Conservation (phyloP, 2,329 filamentous ascomycete species). For the Alternaria burnsii region DNA sequence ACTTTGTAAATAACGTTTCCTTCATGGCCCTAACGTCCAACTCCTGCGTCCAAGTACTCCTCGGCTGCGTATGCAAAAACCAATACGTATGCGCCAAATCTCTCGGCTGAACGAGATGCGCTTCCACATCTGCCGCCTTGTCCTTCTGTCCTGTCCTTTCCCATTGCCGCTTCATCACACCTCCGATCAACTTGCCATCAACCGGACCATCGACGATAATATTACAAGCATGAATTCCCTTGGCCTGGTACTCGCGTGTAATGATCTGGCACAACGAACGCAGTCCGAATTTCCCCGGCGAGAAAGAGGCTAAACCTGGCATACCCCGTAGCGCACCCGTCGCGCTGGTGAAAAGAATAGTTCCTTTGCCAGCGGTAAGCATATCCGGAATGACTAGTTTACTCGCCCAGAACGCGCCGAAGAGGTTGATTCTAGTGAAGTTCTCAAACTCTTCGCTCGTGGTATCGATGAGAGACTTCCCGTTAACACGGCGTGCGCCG, state of each 20-base stretch:
- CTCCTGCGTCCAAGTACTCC: slow-evolving; percentile 36
- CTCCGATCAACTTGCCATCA: background rate
- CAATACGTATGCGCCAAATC: slow-evolving; percentile 28
- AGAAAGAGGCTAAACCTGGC: background rate
- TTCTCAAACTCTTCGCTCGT: background rate
- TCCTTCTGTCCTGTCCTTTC: background rate
- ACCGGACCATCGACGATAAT: background rate
- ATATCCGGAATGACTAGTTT: background rate
- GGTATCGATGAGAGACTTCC: background rate
- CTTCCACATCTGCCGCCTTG: slow-evolving; percentile 9
- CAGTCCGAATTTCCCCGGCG: background rate
- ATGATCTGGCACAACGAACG: background rate
- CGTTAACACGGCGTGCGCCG: background rate
- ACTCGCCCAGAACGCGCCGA: background rate
- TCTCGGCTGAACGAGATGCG: slow-evolving; percentile 17
- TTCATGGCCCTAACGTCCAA: slow-evolving; percentile 33
- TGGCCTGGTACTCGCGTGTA: background rate
- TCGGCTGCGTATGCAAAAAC: slow-evolving; percentile 32
- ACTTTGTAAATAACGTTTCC: slow-evolving; percentile 18
- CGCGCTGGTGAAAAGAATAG: background rate
- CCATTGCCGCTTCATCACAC: background rate
- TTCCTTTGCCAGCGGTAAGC: background rate
- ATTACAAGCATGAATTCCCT: background rate
- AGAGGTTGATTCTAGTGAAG: background rate
- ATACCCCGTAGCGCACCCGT: background rate